Conservation (phyloP, 2,329 filamentous ascomycete species). For the Beauveria medogensis region DNA sequence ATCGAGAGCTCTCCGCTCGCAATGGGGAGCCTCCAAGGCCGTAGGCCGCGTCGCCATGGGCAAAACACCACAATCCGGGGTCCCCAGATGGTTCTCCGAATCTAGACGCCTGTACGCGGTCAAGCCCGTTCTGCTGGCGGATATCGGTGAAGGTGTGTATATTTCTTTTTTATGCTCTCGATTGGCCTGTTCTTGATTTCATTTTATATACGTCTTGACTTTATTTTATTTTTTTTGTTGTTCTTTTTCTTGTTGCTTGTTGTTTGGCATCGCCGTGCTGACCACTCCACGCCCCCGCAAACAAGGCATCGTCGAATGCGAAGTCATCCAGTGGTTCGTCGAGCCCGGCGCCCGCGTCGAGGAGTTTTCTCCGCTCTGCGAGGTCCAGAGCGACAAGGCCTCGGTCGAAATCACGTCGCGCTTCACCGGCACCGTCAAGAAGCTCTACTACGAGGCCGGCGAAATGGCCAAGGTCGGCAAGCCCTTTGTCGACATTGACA, state of each 20-base stretch:
- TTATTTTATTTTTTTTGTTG: too few relatives aligned
- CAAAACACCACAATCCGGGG: slow-evolving; percentile 21
- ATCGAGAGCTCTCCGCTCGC: slow-evolving; percentile 41
- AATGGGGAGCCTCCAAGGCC: slow-evolving; percentile 40
- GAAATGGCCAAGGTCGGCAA: slow-evolving; percentile 95
- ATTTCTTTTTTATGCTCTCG: neutral
- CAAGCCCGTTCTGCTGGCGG: slow-evolving; percentile 74
- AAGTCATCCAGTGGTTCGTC: slow-evolving; percentile 99
- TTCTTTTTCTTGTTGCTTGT: neutral
- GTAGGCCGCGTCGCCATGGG: slow-evolving; percentile 27
- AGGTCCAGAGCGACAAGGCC: slow-evolving; percentile 97
- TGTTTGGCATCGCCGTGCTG: neutral
- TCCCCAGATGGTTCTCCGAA: slow-evolving; percentile 42
- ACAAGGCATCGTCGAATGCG: slow-evolving; percentile 90
- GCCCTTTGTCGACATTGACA: slow-evolving; percentile 91
- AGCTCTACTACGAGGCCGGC: slow-evolving; percentile 88
- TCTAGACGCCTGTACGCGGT: slow-evolving; percentile 46
- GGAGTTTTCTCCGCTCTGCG: slow-evolving; percentile 95
- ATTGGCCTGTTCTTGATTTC: neutral
- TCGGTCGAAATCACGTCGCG: slow-evolving; percentile 86
- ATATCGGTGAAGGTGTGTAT: slow-evolving; percentile 71
- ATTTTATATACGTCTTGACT: neutral
- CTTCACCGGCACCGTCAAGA: slow-evolving; percentile 93
- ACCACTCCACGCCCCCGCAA: neutral
- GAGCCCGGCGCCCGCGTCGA: slow-evolving; percentile 91